Base-by-base conservation (phyloP, 2,329 filamentous ascomycete species). In the Calonectria ilicicola region DNA sequence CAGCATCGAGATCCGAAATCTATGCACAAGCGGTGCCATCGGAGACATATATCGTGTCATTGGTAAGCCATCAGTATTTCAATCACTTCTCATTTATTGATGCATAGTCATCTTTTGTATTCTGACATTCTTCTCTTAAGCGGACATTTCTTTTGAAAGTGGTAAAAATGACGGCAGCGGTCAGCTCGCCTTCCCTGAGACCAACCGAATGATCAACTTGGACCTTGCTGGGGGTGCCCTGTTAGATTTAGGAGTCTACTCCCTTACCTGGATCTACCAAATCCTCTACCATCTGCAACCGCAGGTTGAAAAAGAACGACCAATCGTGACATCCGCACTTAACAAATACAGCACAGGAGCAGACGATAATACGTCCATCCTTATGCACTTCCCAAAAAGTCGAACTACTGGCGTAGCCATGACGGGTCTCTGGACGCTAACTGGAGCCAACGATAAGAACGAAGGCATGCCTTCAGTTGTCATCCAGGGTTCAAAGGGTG, bases 211-310 rank as follows among this genome's bases (percentile, higher is more conserved):
- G 58, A 40, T 66, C 2, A 97, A 96, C 84, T 88, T 89, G 29
- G 92, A 95, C 79, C 88, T 98, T 53, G 95, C 95, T 0, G 95
- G 95, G 63, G 95, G 95, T 65, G 93, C 93, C 2, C 86, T 97
- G 68, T 88, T 97, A 62, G 95, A 97, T 83, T 87, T 97, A 70
- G 95, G 95, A 73, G 93, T 97, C 83, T 97, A 98, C 86, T 91
- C 94, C 62, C 85, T 98, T 71, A 97, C 94, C 27, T 97, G 95
- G 95, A 89, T 96, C 66, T 96, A 96, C 88, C 94, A 97, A 84
- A 93, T 92, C 51, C 89, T 97, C 29, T 97, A 97, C 84, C 93
- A 95, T 82, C 91, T 93, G 3, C 93, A 95, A 79, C 89, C 92
- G 1, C 87, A 91, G 75, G 88, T 89, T 23, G 86, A 89, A 69